These are phyloP conservation scores for Cymbidium sinense DNA, from an alignment of 106 monocot species.

Conservation along the genomic window DNA sequence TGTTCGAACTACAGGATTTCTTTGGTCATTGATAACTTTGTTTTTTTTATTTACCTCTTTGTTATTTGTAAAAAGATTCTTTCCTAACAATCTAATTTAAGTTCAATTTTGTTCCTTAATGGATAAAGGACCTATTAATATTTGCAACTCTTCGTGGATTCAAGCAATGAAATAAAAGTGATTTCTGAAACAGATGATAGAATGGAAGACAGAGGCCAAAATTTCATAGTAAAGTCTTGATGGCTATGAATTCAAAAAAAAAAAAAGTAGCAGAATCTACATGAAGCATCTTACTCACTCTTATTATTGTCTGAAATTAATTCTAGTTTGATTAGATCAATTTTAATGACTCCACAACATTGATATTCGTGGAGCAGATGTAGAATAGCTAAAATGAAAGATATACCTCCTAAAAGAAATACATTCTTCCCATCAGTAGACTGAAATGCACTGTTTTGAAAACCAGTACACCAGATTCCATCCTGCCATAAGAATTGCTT, in stretches of 20 bases:
- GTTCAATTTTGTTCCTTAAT: neutral
- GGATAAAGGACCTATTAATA: neutral
- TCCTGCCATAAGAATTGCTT: constrained; percentile 28
- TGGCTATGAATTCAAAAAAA: no score
- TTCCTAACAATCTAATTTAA: neutral
- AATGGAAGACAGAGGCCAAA: neutral
- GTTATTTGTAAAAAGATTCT: no score
- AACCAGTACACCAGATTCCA: constrained; percentile 63
- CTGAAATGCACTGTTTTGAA: constrained; percentile 70
- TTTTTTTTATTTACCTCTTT: no score
- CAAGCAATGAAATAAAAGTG: neutral
- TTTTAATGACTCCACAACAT: neutral
- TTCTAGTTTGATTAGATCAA: neutral
- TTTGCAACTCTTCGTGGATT: neutral
- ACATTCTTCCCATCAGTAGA: constrained; percentile 74
- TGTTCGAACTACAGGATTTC: no score
- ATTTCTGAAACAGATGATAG: neutral
- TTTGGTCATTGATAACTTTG: no score
- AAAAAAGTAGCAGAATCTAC: neutral
- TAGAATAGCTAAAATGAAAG: neutral
- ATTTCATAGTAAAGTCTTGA: neutral
- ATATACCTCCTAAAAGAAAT: constrained; percentile 81
- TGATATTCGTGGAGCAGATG: neutral
- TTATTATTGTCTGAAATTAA: neutral
- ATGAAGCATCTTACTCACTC: neutral